Evolutionary conservation across 2,329 filamentous ascomycete species (phyloP).

Genomic region (Colletotrichum godetiae): DNA sequence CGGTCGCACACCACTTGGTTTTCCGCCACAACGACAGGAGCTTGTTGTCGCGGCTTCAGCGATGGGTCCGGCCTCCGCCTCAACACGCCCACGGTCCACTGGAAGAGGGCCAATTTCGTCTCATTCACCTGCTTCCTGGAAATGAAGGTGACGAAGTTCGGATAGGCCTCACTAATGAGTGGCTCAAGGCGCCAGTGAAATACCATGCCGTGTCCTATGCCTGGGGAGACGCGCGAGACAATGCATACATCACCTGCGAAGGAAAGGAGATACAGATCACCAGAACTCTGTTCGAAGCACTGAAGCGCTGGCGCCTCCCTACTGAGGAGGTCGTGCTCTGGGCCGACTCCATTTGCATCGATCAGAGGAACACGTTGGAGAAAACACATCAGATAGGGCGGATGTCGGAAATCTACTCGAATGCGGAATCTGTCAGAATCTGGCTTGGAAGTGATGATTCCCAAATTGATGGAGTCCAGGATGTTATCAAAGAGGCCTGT

Average conservation of each 20-base stretch:
- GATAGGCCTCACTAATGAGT: neutral
- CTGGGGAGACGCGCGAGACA: neutral
- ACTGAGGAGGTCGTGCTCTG: neutral
- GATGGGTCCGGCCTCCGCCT: neutral
- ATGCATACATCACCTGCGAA: slow-evolving; percentile 38
- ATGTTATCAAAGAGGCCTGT: neutral
- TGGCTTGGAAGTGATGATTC: slow-evolving; percentile 4
- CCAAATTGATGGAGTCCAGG: neutral
- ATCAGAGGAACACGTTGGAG: slow-evolving; percentile 7
- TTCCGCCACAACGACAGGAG: neutral
- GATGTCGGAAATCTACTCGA: slow-evolving; percentile 1
- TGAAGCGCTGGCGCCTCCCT: neutral
- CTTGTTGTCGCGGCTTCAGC: neutral
- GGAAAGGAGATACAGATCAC: slow-evolving; percentile 42
- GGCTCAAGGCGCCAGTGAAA: neutral
- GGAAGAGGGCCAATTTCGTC: neutral
- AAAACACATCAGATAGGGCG: neutral
- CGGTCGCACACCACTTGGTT: neutral
- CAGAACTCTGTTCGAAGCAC: slow-evolving; percentile 1
- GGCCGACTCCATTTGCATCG: slow-evolving; percentile 14
- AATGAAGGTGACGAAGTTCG: neutral
- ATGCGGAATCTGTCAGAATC: neutral
- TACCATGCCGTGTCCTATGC: slow-evolving; percentile 22
- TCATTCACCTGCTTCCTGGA: neutral
- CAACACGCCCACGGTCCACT: neutral